phyloP scores from a whole-genome alignment of 2,329 filamentous ascomycete species.

The Chrysosporium queenslandicum region DNA sequence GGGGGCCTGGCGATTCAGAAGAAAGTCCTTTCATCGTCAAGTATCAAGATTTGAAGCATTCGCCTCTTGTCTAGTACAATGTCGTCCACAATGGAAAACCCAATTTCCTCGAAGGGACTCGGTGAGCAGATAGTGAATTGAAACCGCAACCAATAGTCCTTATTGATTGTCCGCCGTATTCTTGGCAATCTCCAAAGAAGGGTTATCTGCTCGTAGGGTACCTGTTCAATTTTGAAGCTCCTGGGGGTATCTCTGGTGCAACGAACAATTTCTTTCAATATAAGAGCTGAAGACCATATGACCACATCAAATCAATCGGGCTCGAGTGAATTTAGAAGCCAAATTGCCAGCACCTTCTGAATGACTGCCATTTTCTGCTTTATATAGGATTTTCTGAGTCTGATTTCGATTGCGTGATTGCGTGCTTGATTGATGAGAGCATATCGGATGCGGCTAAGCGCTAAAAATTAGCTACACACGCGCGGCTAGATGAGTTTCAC shows the following conservation, averaged over 20 bases:
- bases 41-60: not conserved
- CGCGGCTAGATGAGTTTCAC: not conserved
- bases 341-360: not conserved
- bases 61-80: not conserved
- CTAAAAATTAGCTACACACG: not conserved
- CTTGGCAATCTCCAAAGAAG: not conserved
- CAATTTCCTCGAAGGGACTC: not conserved
- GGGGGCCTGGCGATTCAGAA: not conserved
- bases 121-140: not conserved
- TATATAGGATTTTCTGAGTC: constrained; percentile 1
- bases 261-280: too few species aligned
- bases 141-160: not conserved
- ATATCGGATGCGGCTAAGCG: not conserved
- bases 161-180: not conserved
- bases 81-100: not conserved
- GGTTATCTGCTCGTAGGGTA: not conserved
- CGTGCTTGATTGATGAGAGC: not conserved
- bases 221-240: too few species aligned
- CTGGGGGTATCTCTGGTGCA: too few species aligned
- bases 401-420: constrained; percentile 6
- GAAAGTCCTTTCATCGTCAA: constrained; percentile 7
- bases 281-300: not conserved
- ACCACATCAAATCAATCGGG: too few species aligned
- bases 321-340: too few species aligned
- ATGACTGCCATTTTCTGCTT: not conserved